These are phyloP conservation scores for Pythium brassicae DNA, from an alignment of 352 stramenopile genomes.

Conservation along the genomic window DNA sequence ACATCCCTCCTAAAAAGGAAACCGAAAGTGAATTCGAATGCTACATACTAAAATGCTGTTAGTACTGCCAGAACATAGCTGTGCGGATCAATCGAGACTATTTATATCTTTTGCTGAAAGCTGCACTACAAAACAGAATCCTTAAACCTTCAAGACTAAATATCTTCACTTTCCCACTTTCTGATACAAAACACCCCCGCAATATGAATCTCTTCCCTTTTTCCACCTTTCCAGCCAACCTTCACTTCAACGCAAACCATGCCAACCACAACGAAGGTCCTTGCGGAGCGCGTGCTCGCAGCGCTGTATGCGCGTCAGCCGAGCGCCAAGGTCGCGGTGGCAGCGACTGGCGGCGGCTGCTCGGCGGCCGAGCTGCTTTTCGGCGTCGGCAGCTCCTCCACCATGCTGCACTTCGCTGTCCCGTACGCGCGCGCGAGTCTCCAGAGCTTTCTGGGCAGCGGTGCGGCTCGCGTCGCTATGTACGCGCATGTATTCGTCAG, in stretches of 20 bases:
- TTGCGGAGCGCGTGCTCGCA: slow-evolving; percentile 48
- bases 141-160: too few species aligned
- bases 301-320: slow-evolving; percentile 52
- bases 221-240: too few species aligned
- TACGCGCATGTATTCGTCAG: not conserved
- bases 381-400: slow-evolving; percentile 54
- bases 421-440: slow-evolving; percentile 66
- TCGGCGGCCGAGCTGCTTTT: slow-evolving; percentile 46
- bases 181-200: too few species aligned
- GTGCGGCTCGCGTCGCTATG: too few species aligned
- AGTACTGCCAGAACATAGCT: too few species aligned
- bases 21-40: not conserved
- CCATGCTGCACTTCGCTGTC: slow-evolving; percentile 64
- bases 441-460: slow-evolving; percentile 33
- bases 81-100: too few species aligned
- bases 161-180: not conserved
- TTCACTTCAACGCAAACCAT: not conserved
- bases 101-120: too few species aligned
- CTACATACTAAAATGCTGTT: too few species aligned
- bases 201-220: not conserved
- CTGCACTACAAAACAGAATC: too few species aligned
- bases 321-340: slow-evolving; percentile 48
- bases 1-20: slow-evolving; percentile 2
- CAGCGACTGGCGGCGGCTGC: slow-evolving; percentile 51
- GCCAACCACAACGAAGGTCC: slow-evolving; percentile 4